A percentile compares a stretch with the other conserved stretches of the same genome.
Evolutionary conservation across 192 early-diverging fungal genomes (phyloP).

Genomic region (Radiomyces spectabilis): DNA sequence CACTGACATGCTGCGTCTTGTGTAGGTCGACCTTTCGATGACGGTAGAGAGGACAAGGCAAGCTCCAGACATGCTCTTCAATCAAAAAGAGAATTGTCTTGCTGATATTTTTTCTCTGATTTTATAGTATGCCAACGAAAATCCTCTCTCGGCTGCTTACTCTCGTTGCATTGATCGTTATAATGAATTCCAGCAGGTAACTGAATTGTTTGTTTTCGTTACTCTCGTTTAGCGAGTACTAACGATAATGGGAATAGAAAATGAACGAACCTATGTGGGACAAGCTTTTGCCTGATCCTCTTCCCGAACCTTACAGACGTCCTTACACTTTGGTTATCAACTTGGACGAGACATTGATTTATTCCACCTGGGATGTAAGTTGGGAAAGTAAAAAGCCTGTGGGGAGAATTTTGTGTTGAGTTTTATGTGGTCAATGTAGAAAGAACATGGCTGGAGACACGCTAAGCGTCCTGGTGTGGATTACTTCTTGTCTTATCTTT

Average conservation of each 20-base stretch:
- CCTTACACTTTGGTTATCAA: conserved; percentile 94
- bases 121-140: conserved; percentile 20
- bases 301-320: conserved; percentile 77
- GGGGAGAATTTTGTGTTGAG: neutral
- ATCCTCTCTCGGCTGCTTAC: conserved; percentile 18
- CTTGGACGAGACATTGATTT: conserved; percentile 87
- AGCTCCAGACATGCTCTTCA: neutral
- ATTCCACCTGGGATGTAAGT: conserved; percentile 88
- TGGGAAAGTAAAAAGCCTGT: neutral
- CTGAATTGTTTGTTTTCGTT: conserved; percentile 6
- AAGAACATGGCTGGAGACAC: conserved; percentile 93
- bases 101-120: neutral
- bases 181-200: conserved; percentile 20
- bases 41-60: conserved; percentile 30
- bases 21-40: conserved; percentile 25
- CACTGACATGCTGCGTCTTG: too few relatives aligned
- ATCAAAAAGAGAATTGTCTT: neutral
- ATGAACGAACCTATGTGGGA: conserved; percentile 68
- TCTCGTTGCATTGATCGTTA: conserved; percentile 23
- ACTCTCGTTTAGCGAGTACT: conserved; percentile 11
- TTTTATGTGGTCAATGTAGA: conserved; percentile 34
- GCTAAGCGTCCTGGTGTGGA: conserved; percentile 96
- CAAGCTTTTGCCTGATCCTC: conserved; percentile 87
- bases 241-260: conserved; percentile 19
- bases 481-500: conserved; percentile 87